Evolutionary conservation across 345 rosid genomes (phyloP), one percentile per base, ranked within the genome.

Genomic region (Cardiospermum halicacabum): DNA sequence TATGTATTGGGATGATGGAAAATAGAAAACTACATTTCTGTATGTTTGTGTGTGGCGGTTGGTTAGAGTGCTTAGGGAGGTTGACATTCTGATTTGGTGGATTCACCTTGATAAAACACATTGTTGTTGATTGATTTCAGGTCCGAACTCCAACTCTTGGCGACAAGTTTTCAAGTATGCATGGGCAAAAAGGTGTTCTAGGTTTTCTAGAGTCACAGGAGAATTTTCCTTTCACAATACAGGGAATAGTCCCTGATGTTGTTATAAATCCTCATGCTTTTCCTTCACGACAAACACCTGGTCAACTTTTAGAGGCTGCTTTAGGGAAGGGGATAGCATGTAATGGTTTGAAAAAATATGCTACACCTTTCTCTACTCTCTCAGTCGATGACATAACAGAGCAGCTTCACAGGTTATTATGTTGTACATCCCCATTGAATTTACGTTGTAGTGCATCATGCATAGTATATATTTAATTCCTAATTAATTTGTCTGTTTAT

Each of bases 111-210:
- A n/a, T 5, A 53, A 31, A 32, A n/a, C 25, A 36, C 19, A 12
- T 47, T 19, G n/a, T 56, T 11, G n/a, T 8, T 30, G 27, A 19
- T 8, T 31, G 18, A 49, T 47, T 62, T 57, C 78, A 94, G 96
- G 87, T 94, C 66, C 91, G 97, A 19, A 72, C 88, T 36, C 96
- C 99, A 0, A 77, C 87, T 74, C 92, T 87, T 21, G 99, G 99
- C 53, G 97, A 94, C 77, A 94, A 91, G 72, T 91, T 94, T 61
- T 92, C 95, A 2, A 91, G 99, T 78, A 91, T 94, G 97, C 99
- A 91, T 69, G 97, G 99, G 53, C 96, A 91, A 62, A 94, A 94
- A 78, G 99, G 97, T 70, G 99, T 94, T 30, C 78, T 94, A 26
- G 99, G 97, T 54, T 89, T 78, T 68, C 45, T 94, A 62, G 97